Base-by-base conservation (phyloP, 345 rosid species). In the Aethionema arabicum region DNA sequence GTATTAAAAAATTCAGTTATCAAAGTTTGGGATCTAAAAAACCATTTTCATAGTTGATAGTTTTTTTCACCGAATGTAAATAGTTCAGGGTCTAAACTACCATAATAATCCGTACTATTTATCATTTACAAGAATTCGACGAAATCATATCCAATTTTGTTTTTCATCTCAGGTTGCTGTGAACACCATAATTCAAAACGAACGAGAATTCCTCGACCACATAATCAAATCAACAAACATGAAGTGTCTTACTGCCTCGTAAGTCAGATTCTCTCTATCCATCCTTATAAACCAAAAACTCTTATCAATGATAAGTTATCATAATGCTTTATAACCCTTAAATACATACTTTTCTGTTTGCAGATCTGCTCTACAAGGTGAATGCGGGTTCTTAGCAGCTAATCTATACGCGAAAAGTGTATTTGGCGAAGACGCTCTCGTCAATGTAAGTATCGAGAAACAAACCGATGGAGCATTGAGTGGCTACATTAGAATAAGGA, bases 351-450 rank as follows among this genome's bases (percentile, higher is more conserved):
- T 66, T 8, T 59, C 2, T 46, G 4, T 11, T 31, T 70, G 47
- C 83, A 89, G 95, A 39, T 86, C 91, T 35, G 95, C 91, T 6
- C 77, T 89, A 6, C 87, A 80, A 32, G 96, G 96, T 0, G 91
- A 86, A 31, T 89, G 96, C 5, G 96, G 96, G 37, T 86, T 84
- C 71, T 82, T 89, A 10, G 91, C 96, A 13, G 95, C 95, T 16
- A 89, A 89, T 75, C 76, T 89, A 67, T 89, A 89, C 14, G 96
- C 96, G 32, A 84, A 89, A 75, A 86, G 96, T 72, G 91, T 86
- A 38, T 89, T 89, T 51, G 91, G 95, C 8, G 96, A 89, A 75
- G 95, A 89, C 38, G 96, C 96, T 0, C 65, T 89, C 40, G 96
- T 89, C 36, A 89, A 89, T 58, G 72, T 89, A 27, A 86, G 95